A percentile compares a stretch with the other conserved stretches of the same genome.
Evolutionary conservation across 306 rosid species (phyloP).

Genomic region (Myrica gale): DNA sequence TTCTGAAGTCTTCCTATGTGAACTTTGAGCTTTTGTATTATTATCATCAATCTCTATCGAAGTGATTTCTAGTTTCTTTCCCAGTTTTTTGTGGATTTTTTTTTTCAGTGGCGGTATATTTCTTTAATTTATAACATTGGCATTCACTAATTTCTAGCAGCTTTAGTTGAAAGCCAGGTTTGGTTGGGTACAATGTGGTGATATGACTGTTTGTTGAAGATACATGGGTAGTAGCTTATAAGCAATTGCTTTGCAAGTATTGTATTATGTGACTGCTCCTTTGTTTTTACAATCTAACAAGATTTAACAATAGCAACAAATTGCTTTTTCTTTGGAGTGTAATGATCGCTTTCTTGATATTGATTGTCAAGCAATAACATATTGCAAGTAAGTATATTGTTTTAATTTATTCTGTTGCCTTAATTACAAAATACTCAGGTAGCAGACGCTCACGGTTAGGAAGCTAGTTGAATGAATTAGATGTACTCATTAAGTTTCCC

Average conservation of each 20-base stretch:
- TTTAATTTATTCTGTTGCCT: neutral
- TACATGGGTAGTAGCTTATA: neutral
- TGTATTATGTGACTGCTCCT: neutral
- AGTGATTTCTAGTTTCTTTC: neutral
- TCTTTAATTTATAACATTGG: too few species aligned
- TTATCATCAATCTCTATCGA: neutral
- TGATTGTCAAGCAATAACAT: neutral
- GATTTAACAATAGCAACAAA: neutral
- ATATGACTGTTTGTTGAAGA: neutral
- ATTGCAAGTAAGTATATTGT: neutral
- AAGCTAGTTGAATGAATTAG: neutral
- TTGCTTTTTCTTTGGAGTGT: neutral
- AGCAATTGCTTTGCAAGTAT: neutral
- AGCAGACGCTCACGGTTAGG: neutral
- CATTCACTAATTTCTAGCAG: neutral
- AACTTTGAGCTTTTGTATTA: neutral
- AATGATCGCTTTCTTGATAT: neutral
- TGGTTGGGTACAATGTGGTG: neutral
- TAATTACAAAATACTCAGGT: neutral
- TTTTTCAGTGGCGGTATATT: too few species aligned
- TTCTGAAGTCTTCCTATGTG: constrained; percentile 2
- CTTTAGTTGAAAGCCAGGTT: constrained; percentile 6
- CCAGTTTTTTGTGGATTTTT: neutral
- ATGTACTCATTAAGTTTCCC: neutral
- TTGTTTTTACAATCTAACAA: neutral